A percentile compares a stretch with the other conserved stretches of the same genome.
Evolutionary conservation across 768 basidiomycete species (phyloP).

Genomic region (Cytidiella melzeri): DNA sequence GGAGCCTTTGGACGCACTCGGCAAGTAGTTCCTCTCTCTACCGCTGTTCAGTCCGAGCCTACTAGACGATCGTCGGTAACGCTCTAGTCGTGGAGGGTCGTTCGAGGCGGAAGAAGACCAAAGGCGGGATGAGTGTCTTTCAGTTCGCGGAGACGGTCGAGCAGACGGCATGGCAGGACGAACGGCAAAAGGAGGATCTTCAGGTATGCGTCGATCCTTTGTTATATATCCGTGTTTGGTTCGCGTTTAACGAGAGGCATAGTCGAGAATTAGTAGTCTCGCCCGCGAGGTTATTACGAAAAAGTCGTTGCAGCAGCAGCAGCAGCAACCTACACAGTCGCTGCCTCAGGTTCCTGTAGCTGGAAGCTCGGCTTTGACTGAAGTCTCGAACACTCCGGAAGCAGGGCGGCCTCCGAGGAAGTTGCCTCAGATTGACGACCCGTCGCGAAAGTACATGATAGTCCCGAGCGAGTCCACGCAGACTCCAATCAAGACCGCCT

Average conservation of each 20-base stretch:
- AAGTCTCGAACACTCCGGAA: neutral
- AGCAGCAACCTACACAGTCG: neutral
- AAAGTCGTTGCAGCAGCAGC: too few species aligned
- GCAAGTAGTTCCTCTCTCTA: constrained; percentile 40
- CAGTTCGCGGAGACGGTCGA: constrained; percentile 81
- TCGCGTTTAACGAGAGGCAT: neutral
- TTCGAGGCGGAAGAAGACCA: constrained; percentile 55
- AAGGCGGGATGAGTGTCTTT: constrained; percentile 53
- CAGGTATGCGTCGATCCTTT: constrained; percentile 40
- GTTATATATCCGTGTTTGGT: neutral
- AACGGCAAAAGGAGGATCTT: constrained; percentile 46
- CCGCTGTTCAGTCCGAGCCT: constrained; percentile 9
- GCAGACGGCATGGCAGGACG: constrained; percentile 59
- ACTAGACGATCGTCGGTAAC: neutral
- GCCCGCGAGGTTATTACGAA: constrained; percentile 8
- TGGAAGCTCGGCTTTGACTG: too few species aligned
- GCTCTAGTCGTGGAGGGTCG: constrained; percentile 53
- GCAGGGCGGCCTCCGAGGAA: neutral
- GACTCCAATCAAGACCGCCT: neutral
- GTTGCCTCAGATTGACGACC: constrained; percentile 5
- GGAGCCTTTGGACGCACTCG: constrained; percentile 76
- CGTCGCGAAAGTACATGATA: constrained; percentile 18
- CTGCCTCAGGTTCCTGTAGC: too few species aligned
- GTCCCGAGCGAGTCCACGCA: constrained; percentile 8
- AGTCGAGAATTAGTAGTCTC: constrained; percentile 6